phyloP scores from a whole-genome alignment of 495 filamentous ascomycete genomes.

The Penicillium odoratum region DNA sequence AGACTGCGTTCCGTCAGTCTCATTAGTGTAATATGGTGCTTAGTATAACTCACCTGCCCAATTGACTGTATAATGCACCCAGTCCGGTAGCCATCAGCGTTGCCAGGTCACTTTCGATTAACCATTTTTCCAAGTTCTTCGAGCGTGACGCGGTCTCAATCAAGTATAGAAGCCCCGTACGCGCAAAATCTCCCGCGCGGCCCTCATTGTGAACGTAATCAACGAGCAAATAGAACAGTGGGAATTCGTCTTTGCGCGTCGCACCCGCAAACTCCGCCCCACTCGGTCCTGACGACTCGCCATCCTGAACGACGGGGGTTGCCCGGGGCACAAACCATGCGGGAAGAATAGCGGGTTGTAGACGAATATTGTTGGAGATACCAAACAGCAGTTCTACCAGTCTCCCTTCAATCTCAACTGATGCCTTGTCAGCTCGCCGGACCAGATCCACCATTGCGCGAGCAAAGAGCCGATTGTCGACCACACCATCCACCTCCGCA shows the following conservation, averaged over 20 bases:
- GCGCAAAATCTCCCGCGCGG: conserved; percentile 92
- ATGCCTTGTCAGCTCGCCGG: conserved; percentile 52
- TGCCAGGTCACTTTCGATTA: conserved; percentile 94
- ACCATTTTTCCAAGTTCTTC: conserved; percentile 82
- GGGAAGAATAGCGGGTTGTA: conserved; percentile 78
- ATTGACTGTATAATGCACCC: conserved; percentile 92
- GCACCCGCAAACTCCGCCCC: conserved; percentile 75
- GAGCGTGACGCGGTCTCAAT: conserved; percentile 90
- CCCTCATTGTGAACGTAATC: conserved; percentile 96
- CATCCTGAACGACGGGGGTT: conserved; percentile 37
- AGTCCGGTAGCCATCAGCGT: conserved; percentile 96
- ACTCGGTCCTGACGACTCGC: conserved; percentile 43
- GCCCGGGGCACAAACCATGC: conserved; percentile 73
- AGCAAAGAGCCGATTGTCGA: conserved; percentile 81
- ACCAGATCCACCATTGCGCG: conserved; percentile 80
- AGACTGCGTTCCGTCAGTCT: conserved; percentile 31
- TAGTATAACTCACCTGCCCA: conserved; percentile 65
- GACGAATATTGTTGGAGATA: conserved; percentile 88
- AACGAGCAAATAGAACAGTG: conserved; percentile 89
- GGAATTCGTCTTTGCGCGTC: conserved; percentile 90
- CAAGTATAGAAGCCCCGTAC: conserved; percentile 91
- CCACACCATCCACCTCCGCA: conserved; percentile 90
- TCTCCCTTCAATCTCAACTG: conserved; percentile 75
- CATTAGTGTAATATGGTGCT: background rate
- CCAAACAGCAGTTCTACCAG: conserved; percentile 92